A percentile compares a stretch with the other conserved stretches of the same genome.
phyloP scores from a whole-genome alignment of 2,329 filamentous ascomycete species.

The Huntiella omanensis region DNA sequence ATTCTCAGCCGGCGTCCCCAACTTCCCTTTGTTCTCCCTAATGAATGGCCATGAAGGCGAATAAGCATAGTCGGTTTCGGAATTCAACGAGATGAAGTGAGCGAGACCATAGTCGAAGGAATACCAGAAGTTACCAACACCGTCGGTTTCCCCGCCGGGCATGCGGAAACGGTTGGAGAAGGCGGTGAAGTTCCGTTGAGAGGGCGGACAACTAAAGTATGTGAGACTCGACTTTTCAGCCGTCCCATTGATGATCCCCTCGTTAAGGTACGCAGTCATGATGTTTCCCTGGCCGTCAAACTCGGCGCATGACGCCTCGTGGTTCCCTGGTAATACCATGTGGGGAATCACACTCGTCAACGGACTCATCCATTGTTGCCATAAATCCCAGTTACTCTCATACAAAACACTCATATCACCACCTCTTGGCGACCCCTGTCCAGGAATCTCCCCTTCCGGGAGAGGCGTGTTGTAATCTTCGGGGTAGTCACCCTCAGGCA shows the following conservation, averaged over 20 bases:
- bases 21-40: constrained; percentile 22
- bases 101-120: constrained; percentile 35
- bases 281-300: constrained; percentile 26
- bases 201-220: constrained; percentile 33
- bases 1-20: constrained; percentile 21
- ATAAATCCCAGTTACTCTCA: constrained; percentile 32
- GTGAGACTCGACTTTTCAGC: constrained; percentile 20
- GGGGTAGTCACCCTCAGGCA: constrained; percentile 22
- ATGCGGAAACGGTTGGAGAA: constrained; percentile 32
- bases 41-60: constrained; percentile 27
- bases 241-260: constrained; percentile 24
- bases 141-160: constrained; percentile 27
- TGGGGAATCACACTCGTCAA: constrained; percentile 26
- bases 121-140: constrained; percentile 34
- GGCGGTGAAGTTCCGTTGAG: constrained; percentile 32
- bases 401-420: constrained; percentile 30
- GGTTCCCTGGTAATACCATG: constrained; percentile 32
- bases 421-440: constrained; percentile 26
- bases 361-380: constrained; percentile 29
- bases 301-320: constrained; percentile 29
- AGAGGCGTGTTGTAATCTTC: constrained; percentile 24
- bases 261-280: constrained; percentile 27
- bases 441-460: constrained; percentile 24
- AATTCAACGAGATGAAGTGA: constrained; percentile 29
- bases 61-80: constrained; percentile 30